Evolutionary conservation across 1,284 basidiomycete species (phyloP).

Genomic region (Hymenochaete sp.): DNA sequence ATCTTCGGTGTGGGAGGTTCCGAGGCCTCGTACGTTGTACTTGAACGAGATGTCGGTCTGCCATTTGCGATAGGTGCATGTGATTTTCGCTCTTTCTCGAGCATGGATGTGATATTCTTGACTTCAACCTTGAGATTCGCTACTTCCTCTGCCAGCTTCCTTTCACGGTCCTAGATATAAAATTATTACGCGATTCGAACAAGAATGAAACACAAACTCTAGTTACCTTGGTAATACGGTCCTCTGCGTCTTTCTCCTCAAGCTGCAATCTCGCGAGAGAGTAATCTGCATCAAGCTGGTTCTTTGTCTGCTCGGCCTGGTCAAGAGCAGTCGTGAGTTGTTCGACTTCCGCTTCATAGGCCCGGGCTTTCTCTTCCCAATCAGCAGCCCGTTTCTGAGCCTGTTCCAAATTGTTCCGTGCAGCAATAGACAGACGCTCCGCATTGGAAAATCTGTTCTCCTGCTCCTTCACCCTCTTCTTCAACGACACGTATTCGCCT

Average conservation of each 20-base stretch:
- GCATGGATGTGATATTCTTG: constrained; percentile 47
- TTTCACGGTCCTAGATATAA: constrained; percentile 55
- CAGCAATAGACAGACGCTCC: constrained; percentile 48
- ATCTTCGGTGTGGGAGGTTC: constrained; percentile 31
- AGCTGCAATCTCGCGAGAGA: constrained; percentile 57
- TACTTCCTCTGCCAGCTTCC: constrained; percentile 57
- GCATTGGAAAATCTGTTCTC: constrained; percentile 51
- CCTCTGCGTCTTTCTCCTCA: constrained; percentile 64
- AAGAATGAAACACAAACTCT: background rate
- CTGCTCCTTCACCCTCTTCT: constrained; percentile 64
- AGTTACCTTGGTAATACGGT: constrained; percentile 53
- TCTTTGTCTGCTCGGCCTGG: constrained; percentile 51
- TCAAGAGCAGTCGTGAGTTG: constrained; percentile 50
- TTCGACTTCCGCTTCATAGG: constrained; percentile 55
- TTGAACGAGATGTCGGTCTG: constrained; percentile 46
- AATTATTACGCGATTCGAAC: constrained; percentile 12
- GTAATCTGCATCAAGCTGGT: constrained; percentile 61
- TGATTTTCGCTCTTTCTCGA: constrained; percentile 43
- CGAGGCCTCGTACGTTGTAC: constrained; percentile 44
- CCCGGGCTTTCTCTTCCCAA: constrained; percentile 71
- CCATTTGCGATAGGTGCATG: constrained; percentile 23
- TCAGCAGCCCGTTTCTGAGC: constrained; percentile 68
- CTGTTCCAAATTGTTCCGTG: constrained; percentile 56
- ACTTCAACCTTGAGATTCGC: constrained; percentile 54
- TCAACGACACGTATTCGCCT: constrained; percentile 53